These are phyloP conservation scores for Psilocybe sp. DNA, from an alignment of 768 basidiomycete species.

Conservation along the genomic window DNA sequence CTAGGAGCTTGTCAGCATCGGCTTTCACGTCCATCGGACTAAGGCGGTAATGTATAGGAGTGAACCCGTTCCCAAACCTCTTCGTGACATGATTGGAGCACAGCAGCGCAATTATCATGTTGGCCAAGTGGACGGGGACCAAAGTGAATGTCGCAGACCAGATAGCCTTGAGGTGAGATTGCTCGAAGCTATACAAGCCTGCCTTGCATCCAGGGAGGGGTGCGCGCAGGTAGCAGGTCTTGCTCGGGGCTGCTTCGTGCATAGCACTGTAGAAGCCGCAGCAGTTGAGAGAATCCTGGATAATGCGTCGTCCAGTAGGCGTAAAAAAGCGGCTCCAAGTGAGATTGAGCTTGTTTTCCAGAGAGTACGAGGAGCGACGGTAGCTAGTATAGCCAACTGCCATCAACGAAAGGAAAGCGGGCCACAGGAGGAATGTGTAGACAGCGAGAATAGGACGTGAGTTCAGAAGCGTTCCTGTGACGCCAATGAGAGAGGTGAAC, in stretches of 20 bases:
- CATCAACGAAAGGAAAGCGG: slow-evolving; percentile 52
- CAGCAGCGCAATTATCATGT: slow-evolving; percentile 57
- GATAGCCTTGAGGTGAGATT: slow-evolving; percentile 38
- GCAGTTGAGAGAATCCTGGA: slow-evolving; percentile 63
- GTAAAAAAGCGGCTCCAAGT: slow-evolving; percentile 68
- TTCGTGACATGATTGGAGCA: slow-evolving; percentile 66
- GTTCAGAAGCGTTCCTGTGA: slow-evolving; percentile 60
- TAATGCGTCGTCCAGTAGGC: slow-evolving; percentile 44
- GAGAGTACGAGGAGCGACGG: slow-evolving; percentile 54
- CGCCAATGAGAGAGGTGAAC: slow-evolving; percentile 57
- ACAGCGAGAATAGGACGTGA: slow-evolving; percentile 66
- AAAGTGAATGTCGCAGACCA: slow-evolving; percentile 54
- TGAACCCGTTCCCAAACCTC: slow-evolving; percentile 64
- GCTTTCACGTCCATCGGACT: slow-evolving; percentile 42
- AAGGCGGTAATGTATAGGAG: slow-evolving; percentile 57
- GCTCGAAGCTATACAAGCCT: slow-evolving; percentile 53
- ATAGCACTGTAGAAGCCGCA: slow-evolving; percentile 64
- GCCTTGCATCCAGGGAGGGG: slow-evolving; percentile 68
- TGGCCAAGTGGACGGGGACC: slow-evolving; percentile 57
- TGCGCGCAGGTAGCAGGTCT: slow-evolving; percentile 59
- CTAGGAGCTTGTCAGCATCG: slow-evolving; percentile 33
- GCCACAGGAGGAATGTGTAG: slow-evolving; percentile 69
- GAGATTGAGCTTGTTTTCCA: slow-evolving; percentile 65
- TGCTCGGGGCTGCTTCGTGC: slow-evolving; percentile 58
- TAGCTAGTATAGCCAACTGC: slow-evolving; percentile 65